A percentile compares a stretch with the other conserved stretches of the same genome.
These are phyloP conservation scores for Trichaptum fuscoviolaceum DNA, from an alignment of 768 basidiomycete genomes.

Conservation along the genomic window DNA sequence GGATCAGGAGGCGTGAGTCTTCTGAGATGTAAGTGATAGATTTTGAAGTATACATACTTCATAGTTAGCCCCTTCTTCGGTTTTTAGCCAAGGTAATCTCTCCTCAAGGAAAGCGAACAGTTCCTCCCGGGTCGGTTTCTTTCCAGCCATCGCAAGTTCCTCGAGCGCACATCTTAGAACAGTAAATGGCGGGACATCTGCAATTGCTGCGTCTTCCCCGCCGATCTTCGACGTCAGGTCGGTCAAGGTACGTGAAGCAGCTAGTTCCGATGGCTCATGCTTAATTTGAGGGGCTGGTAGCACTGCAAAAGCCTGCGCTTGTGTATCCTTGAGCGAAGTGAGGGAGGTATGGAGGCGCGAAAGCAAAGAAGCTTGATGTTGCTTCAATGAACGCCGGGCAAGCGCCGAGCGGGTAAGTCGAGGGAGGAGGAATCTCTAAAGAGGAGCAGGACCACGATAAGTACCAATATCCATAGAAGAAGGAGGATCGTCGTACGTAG, in stretches of 20 bases:
- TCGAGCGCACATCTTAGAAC: constrained; percentile 59
- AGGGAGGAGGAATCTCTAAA: constrained; percentile 64
- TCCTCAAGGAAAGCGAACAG: constrained; percentile 54
- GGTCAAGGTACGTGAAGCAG: constrained; percentile 40
- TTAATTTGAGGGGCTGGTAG: constrained; percentile 51
- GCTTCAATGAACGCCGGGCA: constrained; percentile 56
- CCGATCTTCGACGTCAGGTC: constrained; percentile 26
- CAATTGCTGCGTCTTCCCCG: constrained; percentile 12
- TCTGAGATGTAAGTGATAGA: neutral
- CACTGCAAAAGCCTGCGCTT: constrained; percentile 47
- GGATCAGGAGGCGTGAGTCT: neutral
- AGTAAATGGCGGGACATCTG: constrained; percentile 41
- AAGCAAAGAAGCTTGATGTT: constrained; percentile 56
- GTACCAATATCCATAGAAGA: neutral
- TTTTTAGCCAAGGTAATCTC: constrained; percentile 52
- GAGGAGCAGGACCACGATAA: neutral
- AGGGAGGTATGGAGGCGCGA: constrained; percentile 51
- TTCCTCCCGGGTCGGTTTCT: constrained; percentile 48
- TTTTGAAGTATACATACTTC: constrained; percentile 39
- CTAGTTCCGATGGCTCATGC: constrained; percentile 43
- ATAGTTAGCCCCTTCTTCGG: constrained; percentile 44
- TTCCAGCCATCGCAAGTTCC: constrained; percentile 36
- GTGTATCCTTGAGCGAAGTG: constrained; percentile 47
- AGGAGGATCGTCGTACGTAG: constrained; percentile 42
- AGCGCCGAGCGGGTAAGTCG: constrained; percentile 51